phyloP scores from a whole-genome alignment of 2,329 filamentous ascomycete genomes.

The Dryadomyces sulphureus region DNA sequence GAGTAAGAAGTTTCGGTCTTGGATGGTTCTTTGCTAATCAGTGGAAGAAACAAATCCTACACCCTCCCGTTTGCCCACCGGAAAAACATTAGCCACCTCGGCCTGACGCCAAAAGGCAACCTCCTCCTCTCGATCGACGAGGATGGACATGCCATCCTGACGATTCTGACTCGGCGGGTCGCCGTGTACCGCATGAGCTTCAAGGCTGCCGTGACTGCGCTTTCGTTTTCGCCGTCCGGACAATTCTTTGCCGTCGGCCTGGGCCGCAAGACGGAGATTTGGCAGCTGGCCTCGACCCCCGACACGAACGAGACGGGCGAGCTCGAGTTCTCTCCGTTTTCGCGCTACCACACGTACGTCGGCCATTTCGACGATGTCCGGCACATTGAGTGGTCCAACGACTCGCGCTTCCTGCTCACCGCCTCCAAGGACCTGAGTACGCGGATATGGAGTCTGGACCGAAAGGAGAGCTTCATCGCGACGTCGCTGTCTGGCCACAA shows the following conservation, averaged over 20 bases:
- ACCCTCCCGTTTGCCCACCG: conserved; percentile 85
- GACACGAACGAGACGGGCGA: conserved; percentile 66
- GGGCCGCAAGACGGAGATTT: conserved; percentile 80
- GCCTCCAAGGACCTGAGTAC: conserved; percentile 85
- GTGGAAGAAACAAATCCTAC: conserved; percentile 63
- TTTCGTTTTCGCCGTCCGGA: conserved; percentile 84
- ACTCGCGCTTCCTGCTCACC: conserved; percentile 89
- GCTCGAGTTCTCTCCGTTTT: conserved; percentile 89
- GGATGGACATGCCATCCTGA: conserved; percentile 84
- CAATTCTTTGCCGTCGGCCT: conserved; percentile 81
- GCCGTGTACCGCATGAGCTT: conserved; percentile 95
- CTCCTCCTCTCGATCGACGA: conserved; percentile 87
- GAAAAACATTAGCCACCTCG: conserved; percentile 80
- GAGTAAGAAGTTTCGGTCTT: conserved; percentile 45
- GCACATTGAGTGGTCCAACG: conserved; percentile 86
- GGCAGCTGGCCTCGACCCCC: conserved; percentile 86
- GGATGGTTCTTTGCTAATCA: conserved; percentile 8
- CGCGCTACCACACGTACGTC: conserved; percentile 70
- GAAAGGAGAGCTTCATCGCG: conserved; percentile 75
- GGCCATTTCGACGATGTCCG: conserved; percentile 81
- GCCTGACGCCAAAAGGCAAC: conserved; percentile 80
- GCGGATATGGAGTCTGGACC: conserved; percentile 84
- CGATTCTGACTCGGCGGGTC: conserved; percentile 74
- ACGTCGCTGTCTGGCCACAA: conserved; percentile 85
- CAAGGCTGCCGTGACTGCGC: conserved; percentile 62